Evolutionary conservation across 2,329 filamentous ascomycete species (phyloP), one percentile per base, ranked within the genome.

Genomic region (Epichloe aotearoae): DNA sequence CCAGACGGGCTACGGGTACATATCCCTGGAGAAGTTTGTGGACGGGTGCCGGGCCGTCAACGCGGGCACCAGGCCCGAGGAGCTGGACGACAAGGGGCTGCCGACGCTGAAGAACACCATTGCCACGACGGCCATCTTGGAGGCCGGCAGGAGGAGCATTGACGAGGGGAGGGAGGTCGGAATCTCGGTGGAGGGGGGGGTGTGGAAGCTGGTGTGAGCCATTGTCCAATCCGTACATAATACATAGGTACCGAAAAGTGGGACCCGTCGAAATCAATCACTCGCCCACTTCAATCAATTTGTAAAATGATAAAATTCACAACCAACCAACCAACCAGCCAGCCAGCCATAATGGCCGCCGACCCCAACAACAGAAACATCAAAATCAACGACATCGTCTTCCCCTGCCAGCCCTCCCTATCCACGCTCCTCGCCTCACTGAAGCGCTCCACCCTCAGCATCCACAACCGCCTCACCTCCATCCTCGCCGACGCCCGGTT

Each of bases 11-110:
- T 96, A 96, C 65, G 90, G 90, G 36, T 96, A 96, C 69, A 80
- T 95, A 52, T 93, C 86, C 19, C 90, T 96, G 62, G 90, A 96
- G 72, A 96, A 96, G 70, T 96, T 96, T 67, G 83, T 96, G 47
- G 88, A 96, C 65, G 89, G 84, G 12, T 88, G 88, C 63, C 81
- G 81, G 43, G 79, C 81, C 5, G 73, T 96, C 49, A 94, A 93
- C 62, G 80, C 85, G 33, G 85, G 86, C 20, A 73, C 83, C 46
- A 87, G 79, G 47, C 75, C 91, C 1, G 82, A 83, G 26, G 83
- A 90, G 56, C 74, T 96, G 34, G 90, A 96, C 59, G 76, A 76
- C 57, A 83, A 90, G 60, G 84, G 86, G 0, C 68, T 96, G 56
- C 90, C 90, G 1, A 96, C 91, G 11, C 69, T 96, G 58, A 80